Base-by-base conservation (phyloP, 2,329 filamentous ascomycete genomes). In the Cryphonectria nitschkei region DNA sequence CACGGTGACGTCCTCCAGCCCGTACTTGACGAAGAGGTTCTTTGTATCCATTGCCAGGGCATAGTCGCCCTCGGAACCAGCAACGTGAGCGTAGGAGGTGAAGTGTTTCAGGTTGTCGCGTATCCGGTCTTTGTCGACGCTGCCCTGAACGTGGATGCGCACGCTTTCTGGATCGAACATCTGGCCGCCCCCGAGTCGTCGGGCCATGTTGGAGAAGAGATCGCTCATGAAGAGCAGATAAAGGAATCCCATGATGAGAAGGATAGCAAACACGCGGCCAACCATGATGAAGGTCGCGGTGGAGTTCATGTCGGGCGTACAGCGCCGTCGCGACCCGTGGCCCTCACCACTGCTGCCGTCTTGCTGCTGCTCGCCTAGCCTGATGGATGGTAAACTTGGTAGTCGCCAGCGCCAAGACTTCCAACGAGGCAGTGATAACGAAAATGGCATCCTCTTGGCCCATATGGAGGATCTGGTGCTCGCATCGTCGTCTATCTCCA, bases 31-130 rank as follows among this genome's bases (percentile, higher is more conserved):
- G 80, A 98, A 97, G 79, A 92, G 88, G 76, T 89, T 90, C 80
- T 95, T 88, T 68, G 98, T 89, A 84, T 95, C 97, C 82, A 93
- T 88, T 9, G 93, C 95, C 68, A 97, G 86, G 62, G 92, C 93
- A 76, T 92, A 94, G 82, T 97, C 95, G 64, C 96, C 96, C 82
- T 97, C 92, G 3, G 94, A 97, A n/a, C 96, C 96, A 2, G 94
- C 96, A 73, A 98, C 86, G 80, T 98, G 96, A 73, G 96, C 93
- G 78, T 93, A 97, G 69, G 88, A 88, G 5, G 94, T 95, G 73
- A 95, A 89, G 77, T 95, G 92, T 76, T 88, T 84, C 72, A 97
- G 82, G 70, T 93, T 92, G 56, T 93, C 90, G 74, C 89, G 87
- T 79, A 96, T 92, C 66, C 87, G 85, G 71, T 86, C 85, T 68